Evolutionary conservation across 1,284 basidiomycete genomes (phyloP), one percentile per base, ranked within the genome.

Genomic region (Papiliotrema laurentii): DNA sequence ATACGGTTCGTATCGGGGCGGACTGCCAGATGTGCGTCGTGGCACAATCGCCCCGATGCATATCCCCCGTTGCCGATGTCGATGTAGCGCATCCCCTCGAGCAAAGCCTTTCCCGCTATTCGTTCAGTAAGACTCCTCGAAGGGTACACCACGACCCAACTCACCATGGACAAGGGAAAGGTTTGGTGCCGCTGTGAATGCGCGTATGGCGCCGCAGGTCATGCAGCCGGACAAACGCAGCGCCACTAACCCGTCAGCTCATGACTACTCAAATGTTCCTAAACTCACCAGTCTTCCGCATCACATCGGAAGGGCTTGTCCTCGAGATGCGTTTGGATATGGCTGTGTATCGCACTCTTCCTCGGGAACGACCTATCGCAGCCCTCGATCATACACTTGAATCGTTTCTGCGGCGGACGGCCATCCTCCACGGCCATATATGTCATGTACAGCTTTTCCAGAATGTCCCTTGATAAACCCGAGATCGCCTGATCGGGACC

Each of bases 301-400:
- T 64, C 57, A 54, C 76, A 78, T 3, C 70, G 59, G 57, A 72
- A 76, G 24, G 75, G 76, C 63, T 77, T 78, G 62, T 77, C 75
- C 52, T 76, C 74, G n/a, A 78, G 58, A 53, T 78, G 76, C 33
- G 75, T 76, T 54, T 77, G 75, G 51, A 77, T 74, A 62, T 78
- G 76, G 45, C 66, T 71, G 49, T 74, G 70, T 36, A 76, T 74
- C 10, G 76, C 76, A 45, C 69, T 72, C 64, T 75, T 77, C 25
- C 76, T 54, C 4, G 75, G 74, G 60, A 76, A 77, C 22, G 59
- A 55, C 18, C 75, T 59, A n/a, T 68, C 71, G 53, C 76, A 78
- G 7, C 60, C 66, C 18, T 68, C 68, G 41, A 78, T 73, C 34
- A 74, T 55, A 50, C 76, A 78, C 30, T 67, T 60, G 58, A 74